A percentile compares a stretch with the other conserved stretches of the same genome.
phyloP scores from a whole-genome alignment of 768 basidiomycete genomes.

The Suillus bovinus region DNA sequence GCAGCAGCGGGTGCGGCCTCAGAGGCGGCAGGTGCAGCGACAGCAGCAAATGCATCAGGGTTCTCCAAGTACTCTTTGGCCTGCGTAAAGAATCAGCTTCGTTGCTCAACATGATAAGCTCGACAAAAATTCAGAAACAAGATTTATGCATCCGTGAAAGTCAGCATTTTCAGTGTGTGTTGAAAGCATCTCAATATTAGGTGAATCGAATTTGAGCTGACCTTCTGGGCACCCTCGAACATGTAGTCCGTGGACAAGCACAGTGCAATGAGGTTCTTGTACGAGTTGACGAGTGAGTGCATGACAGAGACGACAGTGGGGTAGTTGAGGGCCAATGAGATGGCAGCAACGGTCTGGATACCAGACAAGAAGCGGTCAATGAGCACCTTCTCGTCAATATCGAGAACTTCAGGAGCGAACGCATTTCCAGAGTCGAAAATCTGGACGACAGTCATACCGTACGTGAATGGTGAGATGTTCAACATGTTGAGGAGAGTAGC shows the following conservation, averaged over 20 bases:
- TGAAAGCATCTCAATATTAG: conserved; percentile 25
- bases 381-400: conserved; percentile 90
- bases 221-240: conserved; percentile 94
- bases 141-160: conserved; percentile 41
- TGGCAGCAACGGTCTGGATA: conserved; percentile 92
- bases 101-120: conserved; percentile 11
- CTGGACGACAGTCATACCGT: conserved; percentile 98
- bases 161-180: conserved; percentile 89
- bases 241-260: conserved; percentile 91
- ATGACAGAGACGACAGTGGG: conserved; percentile 92
- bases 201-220: conserved; percentile 35
- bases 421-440: conserved; percentile 94
- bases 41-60: conserved; percentile 95
- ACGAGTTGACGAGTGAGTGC: conserved; percentile 97
- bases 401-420: conserved; percentile 88
- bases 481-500: conserved; percentile 99
- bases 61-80: conserved; percentile 97
- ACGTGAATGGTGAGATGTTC: conserved; percentile 99
- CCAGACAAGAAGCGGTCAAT: conserved; percentile 90
- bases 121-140: conserved; percentile 30
- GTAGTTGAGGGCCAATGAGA: conserved; percentile 95
- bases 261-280: conserved; percentile 96
- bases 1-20: conserved; percentile 54
- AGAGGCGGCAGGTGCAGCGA: conserved; percentile 62
- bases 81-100: conserved; percentile 38